These are phyloP conservation scores for Pythium myriotylum DNA, from an alignment of 352 stramenopile genomes.

Conservation along the genomic window DNA sequence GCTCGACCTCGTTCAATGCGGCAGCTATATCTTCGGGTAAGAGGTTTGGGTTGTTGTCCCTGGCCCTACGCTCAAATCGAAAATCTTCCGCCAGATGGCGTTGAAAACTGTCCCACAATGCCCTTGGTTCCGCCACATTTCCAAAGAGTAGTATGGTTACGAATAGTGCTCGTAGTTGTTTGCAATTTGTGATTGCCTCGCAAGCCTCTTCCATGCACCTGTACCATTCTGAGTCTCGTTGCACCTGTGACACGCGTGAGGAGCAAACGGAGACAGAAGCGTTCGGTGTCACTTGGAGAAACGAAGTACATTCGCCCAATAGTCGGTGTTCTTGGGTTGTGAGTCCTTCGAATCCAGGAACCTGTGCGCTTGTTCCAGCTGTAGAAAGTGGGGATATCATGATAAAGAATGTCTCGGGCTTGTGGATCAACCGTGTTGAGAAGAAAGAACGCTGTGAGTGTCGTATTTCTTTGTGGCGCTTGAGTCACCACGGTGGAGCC, in stretches of 20 bases:
- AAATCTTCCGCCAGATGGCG: not conserved
- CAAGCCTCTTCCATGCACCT: constrained; percentile 3
- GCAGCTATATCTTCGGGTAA: not conserved
- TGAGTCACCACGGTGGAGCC: no score
- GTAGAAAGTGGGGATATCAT: constrained; percentile 1
- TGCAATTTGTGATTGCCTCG: not conserved
- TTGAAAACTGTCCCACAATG: constrained; percentile 1
- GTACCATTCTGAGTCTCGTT: constrained; percentile 8
- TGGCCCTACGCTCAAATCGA: not conserved
- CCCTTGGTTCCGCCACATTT: not conserved
- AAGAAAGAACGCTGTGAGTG: not conserved
- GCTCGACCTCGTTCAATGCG: not conserved
- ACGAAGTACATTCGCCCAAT: constrained; percentile 11
- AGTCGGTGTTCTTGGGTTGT: not conserved
- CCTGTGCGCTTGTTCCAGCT: not conserved
- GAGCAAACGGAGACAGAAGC: not conserved
- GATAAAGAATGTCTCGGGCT: constrained; percentile 2
- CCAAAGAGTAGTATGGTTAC: not conserved
- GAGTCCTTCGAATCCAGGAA: not conserved
- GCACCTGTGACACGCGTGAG: constrained; percentile 2
- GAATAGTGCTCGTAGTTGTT: not conserved
- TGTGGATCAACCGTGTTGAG: not conserved
- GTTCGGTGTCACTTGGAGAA: not conserved
- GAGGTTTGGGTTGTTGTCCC: not conserved
- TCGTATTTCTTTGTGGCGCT: not conserved